Percentiles rank a stretch among this genome's conserved stretches.
Evolutionary conservation across 805 yeast species (phyloP).

Genomic region (Pichia membranifaciens): DNA sequence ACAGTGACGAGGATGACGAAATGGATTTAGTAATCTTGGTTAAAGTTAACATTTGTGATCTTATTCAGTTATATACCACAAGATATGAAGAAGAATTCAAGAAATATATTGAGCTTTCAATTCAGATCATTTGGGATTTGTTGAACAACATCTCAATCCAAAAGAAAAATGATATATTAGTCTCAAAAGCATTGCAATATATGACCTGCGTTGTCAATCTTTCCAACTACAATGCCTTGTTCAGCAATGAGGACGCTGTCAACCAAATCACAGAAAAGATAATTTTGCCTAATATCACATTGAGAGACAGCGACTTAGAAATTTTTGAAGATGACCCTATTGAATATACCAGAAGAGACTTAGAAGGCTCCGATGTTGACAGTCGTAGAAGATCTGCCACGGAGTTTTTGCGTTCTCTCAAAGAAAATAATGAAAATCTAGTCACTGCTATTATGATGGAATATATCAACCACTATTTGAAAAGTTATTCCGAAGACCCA

Average conservation of each 20-base stretch:
- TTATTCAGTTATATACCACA: constrained; percentile 78
- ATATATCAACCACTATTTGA: constrained; percentile 64
- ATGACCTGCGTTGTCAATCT: constrained; percentile 74
- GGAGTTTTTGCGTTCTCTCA: constrained; percentile 81
- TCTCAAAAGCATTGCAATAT: constrained; percentile 73
- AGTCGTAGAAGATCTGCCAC: constrained; percentile 91
- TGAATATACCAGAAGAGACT: constrained; percentile 83
- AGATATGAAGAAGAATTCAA: constrained; percentile 90
- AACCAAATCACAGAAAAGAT: constrained; percentile 76
- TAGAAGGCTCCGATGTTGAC: constrained; percentile 92
- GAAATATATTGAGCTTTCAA: constrained; percentile 68
- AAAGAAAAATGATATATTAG: constrained; percentile 77
- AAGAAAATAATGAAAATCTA: constrained; percentile 65
- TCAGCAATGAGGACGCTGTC: constrained; percentile 54
- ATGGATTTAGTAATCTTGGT: constrained; percentile 64
- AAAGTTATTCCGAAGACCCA: constrained; percentile 38
- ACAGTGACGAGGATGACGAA: constrained; percentile 59
- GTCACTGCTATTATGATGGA: constrained; percentile 70
- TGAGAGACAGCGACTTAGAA: constrained; percentile 87
- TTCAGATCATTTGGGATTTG: constrained; percentile 76
- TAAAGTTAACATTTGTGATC: constrained; percentile 78
- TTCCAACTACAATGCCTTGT: constrained; percentile 60
- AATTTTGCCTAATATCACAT: constrained; percentile 79
- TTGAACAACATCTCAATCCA: constrained; percentile 60
- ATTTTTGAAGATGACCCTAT: constrained; percentile 96